Evolutionary conservation across 2,329 filamentous ascomycete genomes (phyloP).

Genomic region (Zasmidium cellare): DNA sequence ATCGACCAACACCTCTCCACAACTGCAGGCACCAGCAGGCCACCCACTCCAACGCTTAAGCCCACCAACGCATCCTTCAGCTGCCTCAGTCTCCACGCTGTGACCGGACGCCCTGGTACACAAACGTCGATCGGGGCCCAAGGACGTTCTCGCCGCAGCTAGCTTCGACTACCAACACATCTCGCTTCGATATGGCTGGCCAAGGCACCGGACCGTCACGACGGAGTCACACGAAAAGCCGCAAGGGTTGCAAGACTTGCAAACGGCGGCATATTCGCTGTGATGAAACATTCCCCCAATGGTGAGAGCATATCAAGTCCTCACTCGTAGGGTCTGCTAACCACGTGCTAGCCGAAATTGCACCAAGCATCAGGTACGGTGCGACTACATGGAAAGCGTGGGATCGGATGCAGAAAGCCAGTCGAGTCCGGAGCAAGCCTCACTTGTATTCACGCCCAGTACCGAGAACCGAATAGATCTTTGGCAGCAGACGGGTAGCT

Average conservation of each 20-base stretch:
- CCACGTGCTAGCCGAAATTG: constrained; percentile 75
- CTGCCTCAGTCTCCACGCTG: not conserved
- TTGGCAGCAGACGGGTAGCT: constrained; percentile 81
- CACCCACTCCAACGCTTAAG: not conserved
- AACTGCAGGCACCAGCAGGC: not conserved
- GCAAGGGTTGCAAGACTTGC: constrained; percentile 97
- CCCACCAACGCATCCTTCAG: not conserved
- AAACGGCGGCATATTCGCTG: constrained; percentile 97
- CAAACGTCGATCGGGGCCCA: not conserved
- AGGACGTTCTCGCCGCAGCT: not conserved
- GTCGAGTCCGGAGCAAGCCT: constrained; percentile 54
- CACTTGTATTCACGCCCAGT: constrained; percentile 81
- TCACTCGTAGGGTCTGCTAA: not conserved
- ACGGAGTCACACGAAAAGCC: constrained; percentile 95
- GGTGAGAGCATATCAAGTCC: constrained; percentile 56
- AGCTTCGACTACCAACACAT: not conserved
- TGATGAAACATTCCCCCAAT: constrained; percentile 97
- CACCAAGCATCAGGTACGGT: constrained; percentile 97
- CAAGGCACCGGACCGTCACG: constrained; percentile 90
- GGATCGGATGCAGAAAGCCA: constrained; percentile 60
- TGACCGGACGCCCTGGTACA: not conserved
- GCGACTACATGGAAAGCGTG: constrained; percentile 91
- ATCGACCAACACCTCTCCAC: not conserved
- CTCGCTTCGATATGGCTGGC: constrained; percentile 68
- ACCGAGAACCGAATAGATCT: constrained; percentile 77